Evolutionary conservation across 2,329 filamentous ascomycete species (phyloP).

Genomic region (Pyrenochaeta sp.): DNA sequence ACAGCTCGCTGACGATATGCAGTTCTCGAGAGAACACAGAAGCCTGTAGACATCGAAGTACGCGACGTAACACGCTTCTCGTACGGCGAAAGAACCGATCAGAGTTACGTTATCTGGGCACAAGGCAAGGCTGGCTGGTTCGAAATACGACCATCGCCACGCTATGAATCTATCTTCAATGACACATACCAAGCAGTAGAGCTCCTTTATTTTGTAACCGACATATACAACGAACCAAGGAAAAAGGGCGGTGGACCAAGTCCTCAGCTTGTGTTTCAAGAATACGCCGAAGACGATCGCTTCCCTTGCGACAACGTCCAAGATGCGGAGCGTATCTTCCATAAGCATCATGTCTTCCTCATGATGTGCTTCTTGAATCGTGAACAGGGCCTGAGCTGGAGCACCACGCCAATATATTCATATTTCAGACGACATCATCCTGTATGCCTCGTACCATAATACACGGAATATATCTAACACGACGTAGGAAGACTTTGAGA

Average conservation of each 20-base stretch:
- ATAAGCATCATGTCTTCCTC: conserved; percentile 52
- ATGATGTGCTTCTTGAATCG: conserved; percentile 54
- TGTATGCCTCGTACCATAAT: conserved; percentile 18
- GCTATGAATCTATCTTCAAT: conserved; percentile 64
- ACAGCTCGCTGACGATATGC: conserved; percentile 14
- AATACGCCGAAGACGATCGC: conserved; percentile 47
- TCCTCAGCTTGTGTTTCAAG: conserved; percentile 50
- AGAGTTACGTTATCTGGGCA: conserved; percentile 70
- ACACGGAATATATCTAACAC: conserved; percentile 9
- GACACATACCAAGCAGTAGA: conserved; percentile 69
- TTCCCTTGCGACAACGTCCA: conserved; percentile 32
- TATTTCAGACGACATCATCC: conserved; percentile 50
- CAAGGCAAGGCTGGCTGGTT: conserved; percentile 72
- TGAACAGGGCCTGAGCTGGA: conserved; percentile 55
- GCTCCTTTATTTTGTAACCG: conserved; percentile 69
- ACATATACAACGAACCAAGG: conserved; percentile 59
- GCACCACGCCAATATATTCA: conserved; percentile 51
- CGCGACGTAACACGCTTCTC: conserved; percentile 57
- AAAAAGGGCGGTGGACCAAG: conserved; percentile 49
- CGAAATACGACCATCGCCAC: conserved; percentile 66
- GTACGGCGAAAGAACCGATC: conserved; percentile 62
- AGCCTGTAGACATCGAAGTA: conserved; percentile 60
- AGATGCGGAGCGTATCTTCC: conserved; percentile 38
- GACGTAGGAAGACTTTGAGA: conserved; percentile 38
- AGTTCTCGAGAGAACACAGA: conserved; percentile 45